A percentile compares a stretch with the other conserved stretches of the same genome.
These are phyloP conservation scores for Nicotiana noctiflora DNA, from an alignment of 257 asterid species.

Conservation along the genomic window DNA sequence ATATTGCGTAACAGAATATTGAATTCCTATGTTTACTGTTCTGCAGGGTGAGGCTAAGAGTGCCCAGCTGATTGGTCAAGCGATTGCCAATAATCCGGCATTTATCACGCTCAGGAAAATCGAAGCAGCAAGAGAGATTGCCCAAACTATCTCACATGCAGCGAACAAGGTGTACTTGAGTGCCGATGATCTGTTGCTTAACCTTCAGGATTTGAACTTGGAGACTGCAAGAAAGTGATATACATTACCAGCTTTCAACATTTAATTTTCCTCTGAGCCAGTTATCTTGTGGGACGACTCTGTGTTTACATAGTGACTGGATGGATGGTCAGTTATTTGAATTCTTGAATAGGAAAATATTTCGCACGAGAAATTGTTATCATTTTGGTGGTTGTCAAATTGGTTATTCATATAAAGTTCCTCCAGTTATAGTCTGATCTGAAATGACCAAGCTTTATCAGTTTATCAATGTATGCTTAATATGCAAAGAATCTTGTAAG, in stretches of 20 bases:
- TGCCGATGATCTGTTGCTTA: constrained; percentile 75
- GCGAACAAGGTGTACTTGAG: constrained; percentile 73
- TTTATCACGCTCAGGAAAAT: constrained; percentile 83
- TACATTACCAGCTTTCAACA: not conserved
- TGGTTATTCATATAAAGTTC: too few species aligned
- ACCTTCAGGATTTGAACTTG: constrained; percentile 55
- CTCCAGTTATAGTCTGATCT: not conserved
- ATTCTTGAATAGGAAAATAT: not conserved
- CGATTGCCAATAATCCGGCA: constrained; percentile 82
- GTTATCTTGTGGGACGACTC: not conserved
- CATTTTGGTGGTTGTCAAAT: too few species aligned
- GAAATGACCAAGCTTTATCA: not conserved
- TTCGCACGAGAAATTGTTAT: not conserved
- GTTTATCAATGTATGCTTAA: not conserved
- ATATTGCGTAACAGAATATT: not conserved
- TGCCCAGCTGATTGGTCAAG: constrained; percentile 90
- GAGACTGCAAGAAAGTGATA: constrained; percentile 24
- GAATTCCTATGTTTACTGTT: not conserved
- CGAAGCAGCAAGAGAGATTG: constrained; percentile 83
- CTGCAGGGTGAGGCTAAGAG: constrained; percentile 95
- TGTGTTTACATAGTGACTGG: not conserved
- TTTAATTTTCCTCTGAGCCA: not conserved
- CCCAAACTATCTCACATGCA: constrained; percentile 55
- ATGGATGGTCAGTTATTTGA: not conserved
- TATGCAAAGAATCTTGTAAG: not conserved